Base-by-base conservation (phyloP, 2,329 filamentous ascomycete genomes). In the Cladosporium sp. region DNA sequence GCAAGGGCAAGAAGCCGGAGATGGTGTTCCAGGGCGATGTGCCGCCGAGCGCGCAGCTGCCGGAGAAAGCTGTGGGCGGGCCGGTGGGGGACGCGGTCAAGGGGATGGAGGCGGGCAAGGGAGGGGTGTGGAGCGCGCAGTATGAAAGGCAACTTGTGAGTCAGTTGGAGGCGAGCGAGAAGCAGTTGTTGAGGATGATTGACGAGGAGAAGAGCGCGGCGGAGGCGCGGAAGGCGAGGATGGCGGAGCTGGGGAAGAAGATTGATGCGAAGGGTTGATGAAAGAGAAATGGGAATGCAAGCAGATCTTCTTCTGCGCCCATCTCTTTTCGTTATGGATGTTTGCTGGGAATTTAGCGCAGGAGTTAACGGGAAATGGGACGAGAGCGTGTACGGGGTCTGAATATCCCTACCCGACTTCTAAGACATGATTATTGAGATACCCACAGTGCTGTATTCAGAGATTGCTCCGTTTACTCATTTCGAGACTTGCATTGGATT, bases 21-120 rank as follows among this genome's bases (percentile, higher is more conserved):
- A 78, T 81, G 70, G 83, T 84, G 70, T 83, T 85, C 64, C 81
- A 87, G 58, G 85, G 87, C 70, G 86, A 90, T 71, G 70, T 74
- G 26, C 73, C 74, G 68, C 85, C 89, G 67, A 91, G 89, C 59
- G 91, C 91, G 65, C 88, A 92, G 81, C 88, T 96, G 68, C 92
- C 92, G 4, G 82, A 87, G 65, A 83, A 81, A 58, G n/a, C 55
- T 90, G 52, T 34, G 26, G 28, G 52, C 18, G 52, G 52, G 18
- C 87, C 73, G 83, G 86, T 10, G 74, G 89, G 88, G n/a, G 83
- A 84, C 11, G 26, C 28, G 60, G 66, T 88, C 90, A 80, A 89
- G 88, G 58, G 91, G 91, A 41, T 38, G 52, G 80, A 82, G 82
- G 69, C 88, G 82, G 75, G 84, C 81, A 73, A 84, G 89, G 69